Evolutionary conservation across 2,329 filamentous ascomycete genomes (phyloP).

Genomic region (Didymosphaeria variabile): DNA sequence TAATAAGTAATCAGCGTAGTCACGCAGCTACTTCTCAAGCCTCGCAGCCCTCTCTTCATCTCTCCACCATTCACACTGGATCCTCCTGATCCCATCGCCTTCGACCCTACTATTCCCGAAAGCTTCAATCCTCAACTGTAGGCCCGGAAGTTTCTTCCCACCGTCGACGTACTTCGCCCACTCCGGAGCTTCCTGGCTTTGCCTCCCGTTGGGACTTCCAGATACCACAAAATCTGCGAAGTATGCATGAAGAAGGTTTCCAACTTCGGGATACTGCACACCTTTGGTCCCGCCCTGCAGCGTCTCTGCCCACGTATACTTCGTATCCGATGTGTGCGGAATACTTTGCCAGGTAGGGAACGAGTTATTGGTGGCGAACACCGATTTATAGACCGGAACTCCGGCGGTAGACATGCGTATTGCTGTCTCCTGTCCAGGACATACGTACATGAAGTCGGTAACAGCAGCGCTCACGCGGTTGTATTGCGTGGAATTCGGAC

Average conservation of each 20-base stretch:
- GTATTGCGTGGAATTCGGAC: conserved; percentile 56
- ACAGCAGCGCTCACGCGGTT: conserved; percentile 53
- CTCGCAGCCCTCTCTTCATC: conserved; percentile 27
- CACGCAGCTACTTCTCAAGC: conserved; percentile 32
- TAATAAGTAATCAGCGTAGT: background rate
- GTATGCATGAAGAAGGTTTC: conserved; percentile 49
- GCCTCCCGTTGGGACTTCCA: conserved; percentile 49
- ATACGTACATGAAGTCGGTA: conserved; percentile 58
- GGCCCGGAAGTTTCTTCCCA: conserved; percentile 21
- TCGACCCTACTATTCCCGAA: conserved; percentile 37
- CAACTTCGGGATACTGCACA: conserved; percentile 50
- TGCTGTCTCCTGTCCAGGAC: conserved; percentile 57
- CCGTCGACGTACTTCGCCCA: conserved; percentile 53
- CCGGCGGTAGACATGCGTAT: conserved; percentile 46
- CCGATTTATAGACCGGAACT: conserved; percentile 39
- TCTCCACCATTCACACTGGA: conserved; percentile 42
- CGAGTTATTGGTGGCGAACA: conserved; percentile 33
- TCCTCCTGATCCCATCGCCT: conserved; percentile 34
- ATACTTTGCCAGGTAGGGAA: conserved; percentile 33
- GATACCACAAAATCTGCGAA: conserved; percentile 54
- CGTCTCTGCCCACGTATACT: conserved; percentile 60
- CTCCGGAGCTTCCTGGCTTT: conserved; percentile 31
- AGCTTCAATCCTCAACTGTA: conserved; percentile 35
- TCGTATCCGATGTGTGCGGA: conserved; percentile 43
- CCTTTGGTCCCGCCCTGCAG: conserved; percentile 51